Conservation (phyloP, 305 asterid genomes). For the Andrographis paniculata region DNA sequence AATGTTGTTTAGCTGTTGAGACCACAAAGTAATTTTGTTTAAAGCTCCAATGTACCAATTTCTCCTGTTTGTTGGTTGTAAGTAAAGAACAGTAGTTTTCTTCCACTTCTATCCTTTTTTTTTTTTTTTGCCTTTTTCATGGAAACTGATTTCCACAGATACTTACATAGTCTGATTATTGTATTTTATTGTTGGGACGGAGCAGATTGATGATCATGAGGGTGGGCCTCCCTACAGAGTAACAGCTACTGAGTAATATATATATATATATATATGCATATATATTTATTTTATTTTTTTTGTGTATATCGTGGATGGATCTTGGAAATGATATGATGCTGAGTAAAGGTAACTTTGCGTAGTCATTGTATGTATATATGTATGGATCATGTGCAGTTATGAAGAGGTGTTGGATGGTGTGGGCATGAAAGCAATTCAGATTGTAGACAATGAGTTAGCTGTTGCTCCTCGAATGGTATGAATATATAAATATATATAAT, state of each 20-base stretch:
- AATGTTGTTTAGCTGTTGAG: too few relatives aligned
- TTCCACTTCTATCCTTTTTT: too few relatives aligned
- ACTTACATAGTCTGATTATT: conserved; percentile 4
- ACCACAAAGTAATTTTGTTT: too few relatives aligned
- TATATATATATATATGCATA: background rate
- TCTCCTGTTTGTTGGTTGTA: too few relatives aligned
- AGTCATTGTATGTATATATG: background rate
- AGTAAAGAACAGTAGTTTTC: too few relatives aligned
- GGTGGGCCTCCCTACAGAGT: conserved; percentile 89
- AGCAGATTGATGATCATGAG: conserved; percentile 60
- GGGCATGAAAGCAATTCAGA: conserved; percentile 53
- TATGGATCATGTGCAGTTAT: conserved; percentile 32
- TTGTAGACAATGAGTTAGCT: conserved; percentile 54
- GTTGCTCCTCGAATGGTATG: conserved; percentile 60
- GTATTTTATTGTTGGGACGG: conserved; percentile 1
- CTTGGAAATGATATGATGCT: background rate
- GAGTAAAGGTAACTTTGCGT: too few relatives aligned
- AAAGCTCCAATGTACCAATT: too few relatives aligned
- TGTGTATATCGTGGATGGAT: too few relatives aligned
- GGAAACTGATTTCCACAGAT: background rate
- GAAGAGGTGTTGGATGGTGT: conserved; percentile 62
- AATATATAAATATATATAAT: too few relatives aligned
- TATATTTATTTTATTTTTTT: too few relatives aligned
- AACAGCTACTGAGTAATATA: conserved; percentile 56
- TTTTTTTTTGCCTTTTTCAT: too few relatives aligned